A percentile compares a stretch with the other conserved stretches of the same genome.
These are phyloP conservation scores for Nitzschia sp. DNA, from an alignment of 108 stramenopile species.

Conservation along the genomic window DNA sequence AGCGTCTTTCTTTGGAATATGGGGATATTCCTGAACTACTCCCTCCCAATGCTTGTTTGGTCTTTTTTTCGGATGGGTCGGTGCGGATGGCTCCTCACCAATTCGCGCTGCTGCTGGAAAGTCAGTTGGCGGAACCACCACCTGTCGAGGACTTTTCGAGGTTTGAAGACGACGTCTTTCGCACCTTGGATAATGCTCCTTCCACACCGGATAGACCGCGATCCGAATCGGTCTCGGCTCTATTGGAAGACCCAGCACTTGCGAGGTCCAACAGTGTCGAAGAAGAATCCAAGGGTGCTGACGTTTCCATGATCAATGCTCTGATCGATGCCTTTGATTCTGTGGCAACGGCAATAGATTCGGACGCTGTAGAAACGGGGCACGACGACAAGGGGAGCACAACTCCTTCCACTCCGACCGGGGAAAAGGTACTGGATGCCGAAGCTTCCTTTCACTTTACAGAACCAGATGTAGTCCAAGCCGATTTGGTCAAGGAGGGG, in stretches of 20 bases:
- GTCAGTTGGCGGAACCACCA: constrained; percentile 9
- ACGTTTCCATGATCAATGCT: not conserved
- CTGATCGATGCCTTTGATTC: constrained; percentile 8
- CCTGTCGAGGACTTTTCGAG: constrained; percentile 38
- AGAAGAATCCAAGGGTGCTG: not conserved
- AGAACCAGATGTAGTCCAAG: constrained; percentile 4
- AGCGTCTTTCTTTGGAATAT: constrained; percentile 63
- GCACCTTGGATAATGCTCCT: constrained; percentile 26
- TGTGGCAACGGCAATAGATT: not conserved
- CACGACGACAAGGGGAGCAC: not conserved
- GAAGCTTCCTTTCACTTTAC: not conserved
- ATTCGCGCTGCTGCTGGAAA: constrained; percentile 43
- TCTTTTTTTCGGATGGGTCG: constrained; percentile 70
- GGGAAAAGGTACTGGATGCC: not conserved
- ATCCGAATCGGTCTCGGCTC: constrained; percentile 10
- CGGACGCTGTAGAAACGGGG: not conserved
- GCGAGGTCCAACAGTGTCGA: constrained; percentile 3
- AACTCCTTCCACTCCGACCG: not conserved
- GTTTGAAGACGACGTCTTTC: constrained; percentile 52
- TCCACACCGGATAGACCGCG: constrained; percentile 12
- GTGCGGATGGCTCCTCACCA: constrained; percentile 47
- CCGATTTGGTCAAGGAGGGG: constrained; percentile 11
- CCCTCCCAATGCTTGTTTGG: constrained; percentile 68
- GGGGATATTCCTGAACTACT: constrained; percentile 26
- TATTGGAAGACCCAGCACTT: constrained; percentile 18